Base-by-base conservation (phyloP, 805 yeast species). In the Nakazawaea anatomiae region DNA sequence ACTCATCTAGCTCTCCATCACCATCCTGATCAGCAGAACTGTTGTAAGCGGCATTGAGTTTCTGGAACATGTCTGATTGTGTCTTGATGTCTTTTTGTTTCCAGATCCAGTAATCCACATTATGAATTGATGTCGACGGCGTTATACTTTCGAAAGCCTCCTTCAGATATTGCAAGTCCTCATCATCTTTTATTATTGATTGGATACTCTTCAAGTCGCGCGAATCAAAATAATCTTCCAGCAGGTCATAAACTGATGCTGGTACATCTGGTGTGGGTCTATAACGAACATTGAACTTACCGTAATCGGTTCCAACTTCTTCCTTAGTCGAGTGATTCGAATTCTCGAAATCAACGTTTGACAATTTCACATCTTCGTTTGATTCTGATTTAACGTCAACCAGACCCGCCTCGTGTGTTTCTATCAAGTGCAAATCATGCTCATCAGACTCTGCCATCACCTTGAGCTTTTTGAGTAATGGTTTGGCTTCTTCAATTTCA, bases 101-200 rank as follows among this genome's bases (percentile, higher is more conserved):
- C 89, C 89, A 87, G 1, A 85, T 78, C 89, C 89, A 83, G 55
- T 77, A 83, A 8, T 73, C 73, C 4, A 76, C 60, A 58, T 76
- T 73, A 18, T 61, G 65, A 28, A 66, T 63, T 4, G 52, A 45
- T 6, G 40, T 44, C 39, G 41, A 45, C 29, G 60, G 58, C 27
- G 48, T 54, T 10, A 58, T 47, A 5, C 60, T 62, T 5, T 60
- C 54, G 9, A 83, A 63, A 0, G 80, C 69, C 50, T 74, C 71
- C 49, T 72, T 71, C 25, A 87, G 73, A 14, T 85, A 60, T 38
- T 60, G 63, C 45, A 82, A 67, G 64, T 90, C 97, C 62, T 91
- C 96, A 1, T 79, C 81, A 60, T 90, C 96, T 57, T 79, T 80
- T 5, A 90, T 66, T 2, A 80, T 51, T 2, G 64, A 60, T 55